A percentile compares a stretch with the other conserved stretches of the same genome.
Evolutionary conservation across 495 filamentous ascomycete species (phyloP).

Genomic region (Aspergillus mulundensis): DNA sequence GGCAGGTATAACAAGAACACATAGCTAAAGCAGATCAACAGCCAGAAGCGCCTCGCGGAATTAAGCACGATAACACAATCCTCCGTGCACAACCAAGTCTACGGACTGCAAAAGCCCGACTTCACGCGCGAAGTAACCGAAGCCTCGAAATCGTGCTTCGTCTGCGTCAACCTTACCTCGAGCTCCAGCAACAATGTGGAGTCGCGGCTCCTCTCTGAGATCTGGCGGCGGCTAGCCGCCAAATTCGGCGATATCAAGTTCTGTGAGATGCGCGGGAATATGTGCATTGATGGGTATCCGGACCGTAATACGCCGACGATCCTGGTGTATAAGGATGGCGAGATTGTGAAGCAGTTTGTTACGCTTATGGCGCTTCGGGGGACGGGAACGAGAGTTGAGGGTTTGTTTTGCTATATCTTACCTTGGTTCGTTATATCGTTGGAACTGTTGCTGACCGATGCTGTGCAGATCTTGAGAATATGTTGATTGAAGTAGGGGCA

Average conservation of each 20-base stretch:
- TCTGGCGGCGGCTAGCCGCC: slow-evolving; percentile 80
- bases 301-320: slow-evolving; percentile 94
- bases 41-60: slow-evolving; percentile 78
- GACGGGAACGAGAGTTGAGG: slow-evolving; percentile 59
- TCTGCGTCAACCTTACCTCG: slow-evolving; percentile 84
- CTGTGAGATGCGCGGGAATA: slow-evolving; percentile 86
- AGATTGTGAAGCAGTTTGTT: slow-evolving; percentile 84
- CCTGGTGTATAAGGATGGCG: slow-evolving; percentile 83
- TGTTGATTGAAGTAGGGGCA: slow-evolving; percentile 80
- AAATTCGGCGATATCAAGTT: slow-evolving; percentile 95
- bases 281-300: slow-evolving; percentile 96
- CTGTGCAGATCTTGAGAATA: slow-evolving; percentile 57
- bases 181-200: slow-evolving; percentile 73
- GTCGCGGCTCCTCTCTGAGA: slow-evolving; percentile 71
- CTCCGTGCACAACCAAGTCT: slow-evolving; percentile 81
- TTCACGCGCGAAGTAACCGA: slow-evolving; percentile 92
- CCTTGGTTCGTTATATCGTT: no score
- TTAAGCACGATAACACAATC: slow-evolving; percentile 66
- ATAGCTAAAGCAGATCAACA: slow-evolving; percentile 25
- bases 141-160: slow-evolving; percentile 65
- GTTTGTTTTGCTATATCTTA: slow-evolving; percentile 28
- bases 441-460: neutral
- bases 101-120: slow-evolving; percentile 89
- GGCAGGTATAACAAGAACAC: neutral
- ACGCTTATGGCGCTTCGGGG: slow-evolving; percentile 78